Base-by-base conservation (phyloP, 116 monocot species). In the Phalaenopsis hybrid region DNA sequence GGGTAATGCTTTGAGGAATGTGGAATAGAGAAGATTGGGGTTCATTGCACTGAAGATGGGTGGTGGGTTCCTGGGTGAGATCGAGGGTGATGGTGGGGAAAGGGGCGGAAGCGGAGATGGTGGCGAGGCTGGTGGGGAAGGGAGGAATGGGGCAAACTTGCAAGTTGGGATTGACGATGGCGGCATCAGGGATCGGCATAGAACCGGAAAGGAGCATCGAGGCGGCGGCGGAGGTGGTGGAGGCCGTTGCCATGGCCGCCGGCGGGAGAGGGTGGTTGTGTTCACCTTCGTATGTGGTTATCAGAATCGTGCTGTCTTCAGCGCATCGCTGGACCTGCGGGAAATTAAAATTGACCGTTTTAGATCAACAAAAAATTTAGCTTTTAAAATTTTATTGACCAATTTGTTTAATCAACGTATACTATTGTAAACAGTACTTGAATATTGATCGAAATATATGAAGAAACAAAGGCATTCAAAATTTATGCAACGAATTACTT, bases 261-360 rank as follows among this genome's bases (percentile, higher is more conserved):
- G 84, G 88, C 15, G 92, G 92, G 1, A 92, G 83, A 0, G 87
- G 92, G 78, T 92, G 92, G 86, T 84, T 89, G 89, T 92, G 92
- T 25, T 55, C 81, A 0, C 92, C 92, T 72, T 92, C 92, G 37
- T 92, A 92, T 1, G 89, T 92, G 3, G 89, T 92, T 67, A 89
- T 81, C 73, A 92, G 49, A 41, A 92, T 61, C 8, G 88, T 78
- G 4, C 75, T 45, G 57, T 92, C 92, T 9, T 92, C 89, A 0
- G 92, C 85, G 68, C 92, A 92, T 46, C 92, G 70, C 78, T 92
- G 92, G 2, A 91, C 91, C 88, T 91, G 81, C 65, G 4, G 17
- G 55, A 55, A 55, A 13, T 15, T 55, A 16, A 17, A 15, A 15
- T 4, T 17, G 55, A 16, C 15, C 4, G 4, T 48, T 48, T 48